phyloP scores from a whole-genome alignment of 306 rosid genomes.

The Neltuma alba region DNA sequence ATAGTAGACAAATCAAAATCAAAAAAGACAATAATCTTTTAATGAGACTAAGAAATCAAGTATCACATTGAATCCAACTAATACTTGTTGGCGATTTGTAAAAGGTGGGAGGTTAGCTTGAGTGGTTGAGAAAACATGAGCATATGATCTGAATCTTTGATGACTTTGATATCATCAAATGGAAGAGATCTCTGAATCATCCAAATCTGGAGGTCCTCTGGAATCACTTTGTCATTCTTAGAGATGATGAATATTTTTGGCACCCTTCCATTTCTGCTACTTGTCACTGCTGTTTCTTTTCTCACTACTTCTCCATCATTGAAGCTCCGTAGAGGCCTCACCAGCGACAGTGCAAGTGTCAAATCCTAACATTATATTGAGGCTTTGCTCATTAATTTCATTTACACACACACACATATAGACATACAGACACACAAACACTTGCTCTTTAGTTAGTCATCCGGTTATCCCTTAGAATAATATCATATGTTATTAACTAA shows the following conservation, averaged over 20 bases:
- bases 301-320: background rate
- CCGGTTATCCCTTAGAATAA: too few relatives aligned
- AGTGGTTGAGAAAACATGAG: slow-evolving; percentile 45
- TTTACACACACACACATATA: background rate
- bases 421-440: too few relatives aligned
- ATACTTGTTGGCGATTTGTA: too few relatives aligned
- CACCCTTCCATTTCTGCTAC: slow-evolving; percentile 43
- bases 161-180: slow-evolving; percentile 32
- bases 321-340: slow-evolving; percentile 19
- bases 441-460: too few relatives aligned
- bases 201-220: slow-evolving; percentile 38
- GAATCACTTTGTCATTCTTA: slow-evolving; percentile 41
- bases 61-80: too few relatives aligned
- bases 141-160: slow-evolving; percentile 47
- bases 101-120: slow-evolving; percentile 24
- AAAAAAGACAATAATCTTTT: too few relatives aligned
- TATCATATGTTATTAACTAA: too few relatives aligned
- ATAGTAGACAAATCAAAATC: too few relatives aligned
- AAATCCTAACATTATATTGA: slow-evolving; percentile 39
- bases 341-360: slow-evolving; percentile 38
- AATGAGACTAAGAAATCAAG: too few relatives aligned
- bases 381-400: background rate
- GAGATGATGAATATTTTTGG: slow-evolving; percentile 37
- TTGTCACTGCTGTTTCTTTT: slow-evolving; percentile 32
- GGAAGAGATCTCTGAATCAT: slow-evolving; percentile 43